Evolutionary conservation across 805 yeast species (phyloP).

Genomic region (Ogataea paraovalis): DNA sequence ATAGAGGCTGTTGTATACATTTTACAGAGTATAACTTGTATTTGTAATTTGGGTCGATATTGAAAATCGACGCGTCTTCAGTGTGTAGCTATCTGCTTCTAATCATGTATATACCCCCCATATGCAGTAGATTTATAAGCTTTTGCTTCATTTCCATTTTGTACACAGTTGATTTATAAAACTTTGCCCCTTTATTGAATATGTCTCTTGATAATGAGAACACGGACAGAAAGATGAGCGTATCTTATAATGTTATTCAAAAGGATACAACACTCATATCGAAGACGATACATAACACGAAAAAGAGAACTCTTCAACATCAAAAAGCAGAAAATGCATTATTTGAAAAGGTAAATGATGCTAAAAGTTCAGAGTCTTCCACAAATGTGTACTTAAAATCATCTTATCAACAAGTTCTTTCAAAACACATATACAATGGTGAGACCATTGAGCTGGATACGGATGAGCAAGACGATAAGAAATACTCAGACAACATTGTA

Average conservation of each 20-base stretch:
- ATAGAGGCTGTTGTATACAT: background rate
- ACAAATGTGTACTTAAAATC: conserved; percentile 1
- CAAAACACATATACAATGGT: conserved; percentile 8
- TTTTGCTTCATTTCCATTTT: no score
- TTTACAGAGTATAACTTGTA: no score
- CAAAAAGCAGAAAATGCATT: background rate
- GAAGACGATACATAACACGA: conserved; percentile 8
- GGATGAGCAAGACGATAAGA: background rate
- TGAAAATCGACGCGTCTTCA: no score
- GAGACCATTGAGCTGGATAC: conserved; percentile 10
- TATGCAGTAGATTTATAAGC: no score
- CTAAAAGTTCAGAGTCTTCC: background rate
- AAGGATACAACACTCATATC: conserved; percentile 10
- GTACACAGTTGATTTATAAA: no score
- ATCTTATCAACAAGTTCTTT: background rate
- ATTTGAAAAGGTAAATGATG: background rate
- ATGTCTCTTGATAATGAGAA: no score
- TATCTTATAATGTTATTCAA: conserved; percentile 7
- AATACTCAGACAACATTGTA: conserved; percentile 6
- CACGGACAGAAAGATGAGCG: background rate
- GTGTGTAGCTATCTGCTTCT: background rate
- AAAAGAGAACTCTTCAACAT: background rate
- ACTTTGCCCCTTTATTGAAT: no score
- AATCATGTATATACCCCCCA: no score
- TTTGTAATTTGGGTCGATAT: no score